These are phyloP conservation scores for Suillus decipiens DNA, from an alignment of 768 basidiomycete genomes.

Conservation along the genomic window DNA sequence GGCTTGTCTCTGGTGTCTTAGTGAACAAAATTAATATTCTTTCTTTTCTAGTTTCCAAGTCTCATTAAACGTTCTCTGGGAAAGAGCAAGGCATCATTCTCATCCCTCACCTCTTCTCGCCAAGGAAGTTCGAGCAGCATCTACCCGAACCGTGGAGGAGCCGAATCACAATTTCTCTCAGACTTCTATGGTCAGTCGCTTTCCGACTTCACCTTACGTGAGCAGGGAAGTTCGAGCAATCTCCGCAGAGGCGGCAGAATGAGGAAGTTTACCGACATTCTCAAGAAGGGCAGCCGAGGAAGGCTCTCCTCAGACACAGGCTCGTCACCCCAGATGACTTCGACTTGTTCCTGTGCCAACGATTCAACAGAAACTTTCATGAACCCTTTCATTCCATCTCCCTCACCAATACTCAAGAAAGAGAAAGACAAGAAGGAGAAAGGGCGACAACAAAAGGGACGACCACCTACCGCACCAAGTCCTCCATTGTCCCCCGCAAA, in stretches of 20 bases:
- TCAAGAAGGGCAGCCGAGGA: slow-evolving; percentile 41
- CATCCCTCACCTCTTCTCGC: slow-evolving; percentile 39
- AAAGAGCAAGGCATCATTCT: slow-evolving; percentile 35
- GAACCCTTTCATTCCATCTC: slow-evolving; percentile 16
- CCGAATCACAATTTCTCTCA: slow-evolving; percentile 30
- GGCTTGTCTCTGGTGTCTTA: neutral
- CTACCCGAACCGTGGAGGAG: slow-evolving; percentile 25
- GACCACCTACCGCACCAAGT: slow-evolving; percentile 24
- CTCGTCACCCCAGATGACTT: neutral
- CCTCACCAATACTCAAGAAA: slow-evolving; percentile 28
- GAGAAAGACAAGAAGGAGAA: slow-evolving; percentile 38
- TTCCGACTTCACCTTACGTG: slow-evolving; percentile 37
- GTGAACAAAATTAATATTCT: slow-evolving; percentile 3
- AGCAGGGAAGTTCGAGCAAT: slow-evolving; percentile 49
- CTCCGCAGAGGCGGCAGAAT: slow-evolving; percentile 29
- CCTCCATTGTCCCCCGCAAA: slow-evolving; percentile 21
- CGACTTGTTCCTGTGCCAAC: slow-evolving; percentile 10
- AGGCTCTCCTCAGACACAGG: slow-evolving; percentile 37
- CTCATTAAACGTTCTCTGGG: slow-evolving; percentile 21
- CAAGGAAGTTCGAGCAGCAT: slow-evolving; percentile 35
- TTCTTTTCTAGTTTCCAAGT: slow-evolving; percentile 15
- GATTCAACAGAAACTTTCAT: neutral
- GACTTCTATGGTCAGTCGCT: slow-evolving; percentile 32
- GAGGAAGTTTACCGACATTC: slow-evolving; percentile 35
- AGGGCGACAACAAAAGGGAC: slow-evolving; percentile 21